phyloP scores from a whole-genome alignment of 306 rosid genomes.

The Hippophae rhamnoides region DNA sequence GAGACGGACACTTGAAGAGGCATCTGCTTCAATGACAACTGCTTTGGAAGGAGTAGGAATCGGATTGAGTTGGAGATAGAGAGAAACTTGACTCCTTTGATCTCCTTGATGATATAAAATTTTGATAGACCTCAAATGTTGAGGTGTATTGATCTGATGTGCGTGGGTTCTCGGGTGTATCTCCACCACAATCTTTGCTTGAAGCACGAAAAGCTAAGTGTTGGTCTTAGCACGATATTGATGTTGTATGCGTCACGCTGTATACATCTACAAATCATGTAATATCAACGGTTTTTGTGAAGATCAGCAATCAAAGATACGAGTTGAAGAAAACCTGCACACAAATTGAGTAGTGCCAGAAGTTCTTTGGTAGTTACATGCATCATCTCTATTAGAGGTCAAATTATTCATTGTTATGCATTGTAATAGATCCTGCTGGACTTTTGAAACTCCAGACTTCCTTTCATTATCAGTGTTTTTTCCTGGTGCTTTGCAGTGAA shows the following conservation, averaged over 20 bases:
- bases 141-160: constrained; percentile 15
- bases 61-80: constrained; percentile 22
- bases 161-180: constrained; percentile 14
- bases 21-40: constrained; percentile 82
- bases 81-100: constrained; percentile 9
- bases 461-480: no score
- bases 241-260: constrained; percentile 26
- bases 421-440: no score
- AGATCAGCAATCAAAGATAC: constrained; percentile 31
- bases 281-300: constrained; percentile 53
- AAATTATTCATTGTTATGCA: no score
- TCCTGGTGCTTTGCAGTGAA: no score
- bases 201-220: constrained; percentile 21
- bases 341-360: no score
- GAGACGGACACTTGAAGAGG: constrained; percentile 92
- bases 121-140: constrained; percentile 6
- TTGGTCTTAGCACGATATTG: constrained; percentile 24
- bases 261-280: constrained; percentile 46
- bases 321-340: constrained; percentile 29
- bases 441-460: no score
- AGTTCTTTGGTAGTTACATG: no score
- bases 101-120: constrained; percentile 10
- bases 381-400: no score
- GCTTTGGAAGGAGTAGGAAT: constrained; percentile 71
- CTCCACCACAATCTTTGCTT: constrained; percentile 19